phyloP scores from a whole-genome alignment of 805 yeast genomes.

The Candida koratica region DNA sequence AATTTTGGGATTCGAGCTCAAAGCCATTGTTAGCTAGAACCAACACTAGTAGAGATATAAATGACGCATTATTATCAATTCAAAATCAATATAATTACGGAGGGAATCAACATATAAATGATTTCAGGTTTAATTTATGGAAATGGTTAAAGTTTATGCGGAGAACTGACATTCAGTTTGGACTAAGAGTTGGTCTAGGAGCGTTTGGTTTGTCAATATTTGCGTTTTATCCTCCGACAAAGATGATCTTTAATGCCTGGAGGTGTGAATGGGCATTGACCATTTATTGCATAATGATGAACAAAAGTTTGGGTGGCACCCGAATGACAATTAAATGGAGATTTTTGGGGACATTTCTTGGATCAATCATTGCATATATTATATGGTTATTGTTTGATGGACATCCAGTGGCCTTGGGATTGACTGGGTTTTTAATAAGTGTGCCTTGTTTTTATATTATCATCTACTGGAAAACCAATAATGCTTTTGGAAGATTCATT shows the following conservation, averaged over 20 bases:
- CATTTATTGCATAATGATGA: constrained; percentile 81
- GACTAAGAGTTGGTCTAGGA: constrained; percentile 75
- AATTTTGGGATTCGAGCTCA: constrained; percentile 41
- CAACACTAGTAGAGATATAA: constrained; percentile 18
- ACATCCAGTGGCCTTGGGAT: constrained; percentile 48
- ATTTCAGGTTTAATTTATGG: constrained; percentile 41
- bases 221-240: constrained; percentile 59
- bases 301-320: constrained; percentile 80
- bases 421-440: constrained; percentile 45
- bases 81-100: constrained; percentile 22
- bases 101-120: constrained; percentile 6
- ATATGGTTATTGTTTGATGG: constrained; percentile 60
- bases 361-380: constrained; percentile 58
- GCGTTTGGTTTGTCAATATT: constrained; percentile 61
- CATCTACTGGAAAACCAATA: constrained; percentile 59
- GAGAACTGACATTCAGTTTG: constrained; percentile 70
- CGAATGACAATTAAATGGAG: constrained; percentile 73
- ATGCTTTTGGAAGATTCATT: constrained; percentile 66
- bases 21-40: background rate
- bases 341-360: constrained; percentile 69
- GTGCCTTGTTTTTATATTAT: constrained; percentile 56
- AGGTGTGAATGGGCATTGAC: constrained; percentile 82
- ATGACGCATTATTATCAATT: constrained; percentile 31
- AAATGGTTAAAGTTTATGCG: constrained; percentile 47
- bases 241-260: constrained; percentile 56